A percentile compares a stretch with the other conserved stretches of the same genome.
Evolutionary conservation across 2,329 filamentous ascomycete species (phyloP).

Genomic region (Phialophora expanda): DNA sequence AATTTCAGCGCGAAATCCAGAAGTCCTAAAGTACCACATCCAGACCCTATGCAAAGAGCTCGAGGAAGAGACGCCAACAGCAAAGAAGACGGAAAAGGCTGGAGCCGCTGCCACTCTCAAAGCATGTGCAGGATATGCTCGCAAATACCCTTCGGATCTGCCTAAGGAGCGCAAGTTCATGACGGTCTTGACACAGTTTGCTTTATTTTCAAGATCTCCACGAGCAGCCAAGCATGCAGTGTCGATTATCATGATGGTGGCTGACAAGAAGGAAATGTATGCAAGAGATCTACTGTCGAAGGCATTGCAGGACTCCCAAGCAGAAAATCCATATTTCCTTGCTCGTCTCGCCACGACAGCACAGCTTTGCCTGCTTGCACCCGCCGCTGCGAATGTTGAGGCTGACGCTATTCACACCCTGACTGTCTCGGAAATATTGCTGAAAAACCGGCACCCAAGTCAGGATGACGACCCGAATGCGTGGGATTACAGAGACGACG

Average conservation of each 20-base stretch:
- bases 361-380: slow-evolving; percentile 76
- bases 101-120: slow-evolving; percentile 88
- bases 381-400: slow-evolving; percentile 72
- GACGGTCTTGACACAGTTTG: slow-evolving; percentile 80
- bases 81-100: slow-evolving; percentile 69
- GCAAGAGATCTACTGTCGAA: slow-evolving; percentile 81
- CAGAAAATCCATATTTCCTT: slow-evolving; percentile 75
- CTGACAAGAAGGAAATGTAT: slow-evolving; percentile 80
- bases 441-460: slow-evolving; percentile 63
- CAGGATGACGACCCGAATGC: slow-evolving; percentile 60
- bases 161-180: slow-evolving; percentile 79
- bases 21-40: slow-evolving; percentile 90
- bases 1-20: slow-evolving; percentile 86
- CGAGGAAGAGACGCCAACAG: slow-evolving; percentile 76
- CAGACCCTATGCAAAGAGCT: slow-evolving; percentile 88
- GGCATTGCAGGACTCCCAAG: slow-evolving; percentile 74
- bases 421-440: slow-evolving; percentile 72
- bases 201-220: slow-evolving; percentile 78
- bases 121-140: slow-evolving; percentile 89
- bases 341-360: slow-evolving; percentile 58
- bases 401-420: slow-evolving; percentile 80
- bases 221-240: slow-evolving; percentile 92
- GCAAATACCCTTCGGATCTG: slow-evolving; percentile 82
- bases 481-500: slow-evolving; percentile 75
- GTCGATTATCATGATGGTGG: slow-evolving; percentile 80